Conservation (phyloP, 2,329 filamentous ascomycete species). For the Cryphonectria naterciae region DNA sequence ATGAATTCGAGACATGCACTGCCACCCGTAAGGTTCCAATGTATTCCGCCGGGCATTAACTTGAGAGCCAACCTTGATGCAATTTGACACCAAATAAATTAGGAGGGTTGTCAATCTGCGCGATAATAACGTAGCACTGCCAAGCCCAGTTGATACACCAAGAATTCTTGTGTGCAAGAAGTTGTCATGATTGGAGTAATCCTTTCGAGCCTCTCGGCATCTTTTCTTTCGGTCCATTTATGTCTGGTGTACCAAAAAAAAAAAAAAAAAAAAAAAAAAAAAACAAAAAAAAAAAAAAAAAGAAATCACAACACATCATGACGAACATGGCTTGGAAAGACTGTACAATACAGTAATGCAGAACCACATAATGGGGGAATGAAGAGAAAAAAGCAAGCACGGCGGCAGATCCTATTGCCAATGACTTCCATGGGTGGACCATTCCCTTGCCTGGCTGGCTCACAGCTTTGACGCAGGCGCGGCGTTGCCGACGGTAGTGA, state of each 20-base stretch:
- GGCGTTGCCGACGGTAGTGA: conserved; percentile 71
- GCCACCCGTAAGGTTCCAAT: not conserved
- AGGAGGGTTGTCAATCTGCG: not conserved
- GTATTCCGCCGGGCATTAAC: not conserved
- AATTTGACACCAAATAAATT: not conserved
- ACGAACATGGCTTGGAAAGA: not conserved
- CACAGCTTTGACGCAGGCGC: conserved; percentile 67
- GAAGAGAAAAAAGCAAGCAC: not conserved
- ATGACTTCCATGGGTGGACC: no score
- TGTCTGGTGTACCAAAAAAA: not conserved
- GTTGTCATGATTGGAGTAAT: not conserved
- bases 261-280: no score
- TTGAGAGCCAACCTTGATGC: not conserved
- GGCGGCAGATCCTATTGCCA: not conserved
- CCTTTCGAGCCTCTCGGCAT: no score
- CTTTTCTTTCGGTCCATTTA: not conserved
- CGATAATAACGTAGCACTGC: not conserved
- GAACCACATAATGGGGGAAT: no score
- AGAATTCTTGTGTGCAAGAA: not conserved
- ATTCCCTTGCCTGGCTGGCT: conserved; percentile 28
- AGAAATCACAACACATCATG: no score
- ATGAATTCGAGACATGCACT: not conserved
- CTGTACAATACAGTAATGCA: not conserved
- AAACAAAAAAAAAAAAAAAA: no score
- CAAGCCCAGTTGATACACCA: not conserved